phyloP scores from a whole-genome alignment of 495 filamentous ascomycete species.

The Penicillium odoratum region DNA sequence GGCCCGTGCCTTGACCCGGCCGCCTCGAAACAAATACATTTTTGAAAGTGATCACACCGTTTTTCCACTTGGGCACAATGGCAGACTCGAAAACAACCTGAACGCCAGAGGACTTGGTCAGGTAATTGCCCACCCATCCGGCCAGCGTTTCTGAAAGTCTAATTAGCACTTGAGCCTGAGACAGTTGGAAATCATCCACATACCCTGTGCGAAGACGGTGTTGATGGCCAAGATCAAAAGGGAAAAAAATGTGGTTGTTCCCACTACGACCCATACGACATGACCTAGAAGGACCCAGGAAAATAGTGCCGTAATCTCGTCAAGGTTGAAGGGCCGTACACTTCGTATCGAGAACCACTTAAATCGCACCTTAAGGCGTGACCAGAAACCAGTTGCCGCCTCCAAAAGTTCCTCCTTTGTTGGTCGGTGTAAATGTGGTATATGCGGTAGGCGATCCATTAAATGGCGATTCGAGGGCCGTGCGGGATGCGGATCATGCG shows the following conservation, averaged over 20 bases:
- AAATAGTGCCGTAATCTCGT: slow-evolving; percentile 92
- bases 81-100: slow-evolving; percentile 97
- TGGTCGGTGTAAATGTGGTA: slow-evolving; percentile 76
- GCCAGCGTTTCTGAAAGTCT: slow-evolving; percentile 75
- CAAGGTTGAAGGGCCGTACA: slow-evolving; percentile 90
- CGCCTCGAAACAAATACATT: slow-evolving; percentile 94
- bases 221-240: slow-evolving; percentile 86
- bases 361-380: slow-evolving; percentile 86
- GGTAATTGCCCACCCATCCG: slow-evolving; percentile 89
- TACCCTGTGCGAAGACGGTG: slow-evolving; percentile 93
- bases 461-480: slow-evolving; percentile 46
- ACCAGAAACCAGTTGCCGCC: slow-evolving; percentile 90
- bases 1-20: slow-evolving; percentile 71
- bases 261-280: slow-evolving; percentile 88
- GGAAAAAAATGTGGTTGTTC: slow-evolving; percentile 96
- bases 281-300: slow-evolving; percentile 95
- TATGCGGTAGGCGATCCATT: slow-evolving; percentile 63
- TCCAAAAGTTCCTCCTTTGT: slow-evolving; percentile 91
- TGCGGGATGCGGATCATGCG: slow-evolving; percentile 17
- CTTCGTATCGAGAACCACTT: slow-evolving; percentile 98
- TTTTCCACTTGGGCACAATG: slow-evolving; percentile 92
- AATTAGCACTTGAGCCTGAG: slow-evolving; percentile 16
- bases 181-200: slow-evolving; percentile 17
- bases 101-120: slow-evolving; percentile 91
- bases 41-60: slow-evolving; percentile 92